Percentiles rank a stretch among this genome's conserved stretches.
These are phyloP conservation scores for Coniferiporia sulphurascens DNA, from an alignment of 1,284 basidiomycete genomes.

Conservation along the genomic window DNA sequence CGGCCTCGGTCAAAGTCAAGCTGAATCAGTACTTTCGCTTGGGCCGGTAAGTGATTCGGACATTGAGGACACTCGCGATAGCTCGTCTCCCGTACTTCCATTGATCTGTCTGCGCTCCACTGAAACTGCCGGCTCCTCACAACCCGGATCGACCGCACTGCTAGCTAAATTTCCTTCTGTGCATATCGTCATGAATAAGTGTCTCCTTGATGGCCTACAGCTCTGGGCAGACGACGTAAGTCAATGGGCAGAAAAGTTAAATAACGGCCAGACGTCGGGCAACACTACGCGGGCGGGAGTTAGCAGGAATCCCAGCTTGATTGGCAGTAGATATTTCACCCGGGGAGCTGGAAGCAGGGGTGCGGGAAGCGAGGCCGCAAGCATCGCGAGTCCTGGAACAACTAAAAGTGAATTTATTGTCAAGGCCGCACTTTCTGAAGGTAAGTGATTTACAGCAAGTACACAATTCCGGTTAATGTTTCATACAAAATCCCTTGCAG, in stretches of 20 bases:
- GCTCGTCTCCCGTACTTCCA: background rate
- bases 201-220: constrained; percentile 69
- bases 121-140: background rate
- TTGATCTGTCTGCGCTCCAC: constrained; percentile 7
- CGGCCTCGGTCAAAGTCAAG: constrained; percentile 10
- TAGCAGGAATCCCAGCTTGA: constrained; percentile 63
- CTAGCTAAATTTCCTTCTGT: constrained; percentile 61
- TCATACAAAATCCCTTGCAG: constrained; percentile 25
- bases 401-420: constrained; percentile 41
- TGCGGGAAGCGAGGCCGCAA: constrained; percentile 30
- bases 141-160: constrained; percentile 4
- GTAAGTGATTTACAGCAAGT: constrained; percentile 29
- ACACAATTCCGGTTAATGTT: background rate
- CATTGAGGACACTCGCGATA: background rate
- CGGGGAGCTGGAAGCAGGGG: constrained; percentile 45
- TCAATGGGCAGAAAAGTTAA: constrained; percentile 52
- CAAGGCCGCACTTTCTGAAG: constrained; percentile 54
- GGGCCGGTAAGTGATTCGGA: constrained; percentile 7
- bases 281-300: constrained; percentile 28
- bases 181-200: constrained; percentile 59
- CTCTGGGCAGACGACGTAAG: constrained; percentile 81
- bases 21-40: constrained; percentile 23
- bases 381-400: constrained; percentile 26
- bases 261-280: constrained; percentile 30
- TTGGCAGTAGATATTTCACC: constrained; percentile 80